phyloP scores from a whole-genome alignment of 2,329 filamentous ascomycete genomes.

The Sclerotinia spermophila region DNA sequence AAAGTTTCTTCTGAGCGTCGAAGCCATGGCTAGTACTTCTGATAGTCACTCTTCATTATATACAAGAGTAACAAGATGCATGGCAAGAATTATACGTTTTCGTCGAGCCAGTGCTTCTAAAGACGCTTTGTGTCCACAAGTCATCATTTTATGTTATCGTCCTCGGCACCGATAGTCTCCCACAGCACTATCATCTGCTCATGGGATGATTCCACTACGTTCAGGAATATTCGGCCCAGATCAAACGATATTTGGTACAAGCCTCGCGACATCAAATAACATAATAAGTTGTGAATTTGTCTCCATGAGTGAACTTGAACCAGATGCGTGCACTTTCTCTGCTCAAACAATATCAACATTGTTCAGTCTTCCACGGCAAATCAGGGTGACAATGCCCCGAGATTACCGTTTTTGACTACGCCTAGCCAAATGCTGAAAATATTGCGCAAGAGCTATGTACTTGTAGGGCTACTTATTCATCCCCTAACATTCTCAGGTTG shows the following conservation, averaged over 20 bases:
- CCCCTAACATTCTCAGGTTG: slow-evolving; percentile 7
- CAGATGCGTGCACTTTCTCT: neutral
- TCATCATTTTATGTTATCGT: slow-evolving; percentile 15
- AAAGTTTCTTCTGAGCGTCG: neutral
- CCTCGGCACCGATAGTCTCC: slow-evolving; percentile 10
- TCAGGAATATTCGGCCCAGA: neutral
- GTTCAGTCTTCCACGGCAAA: slow-evolving; percentile 3
- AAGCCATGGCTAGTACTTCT: neutral
- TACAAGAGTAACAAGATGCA: slow-evolving; percentile 12
- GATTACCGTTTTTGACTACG: neutral
- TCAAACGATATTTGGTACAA: slow-evolving; percentile 2
- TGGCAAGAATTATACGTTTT: slow-evolving; percentile 14
- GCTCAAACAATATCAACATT: neutral
- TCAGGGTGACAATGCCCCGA: neutral
- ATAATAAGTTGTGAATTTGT: slow-evolving; percentile 5
- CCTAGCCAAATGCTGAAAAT: neutral
- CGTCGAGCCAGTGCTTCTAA: slow-evolving; percentile 16
- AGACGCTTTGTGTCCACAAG: slow-evolving; percentile 17
- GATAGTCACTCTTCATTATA: neutral
- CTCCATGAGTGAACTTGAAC: slow-evolving; percentile 15
- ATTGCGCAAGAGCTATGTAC: slow-evolving; percentile 2
- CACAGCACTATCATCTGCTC: slow-evolving; percentile 4
- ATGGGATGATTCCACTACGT: slow-evolving; percentile 10
- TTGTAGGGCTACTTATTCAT: neutral
- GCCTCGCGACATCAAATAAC: neutral